phyloP scores from a whole-genome alignment of 345 rosid species.

The Bruguiera parviflora region DNA sequence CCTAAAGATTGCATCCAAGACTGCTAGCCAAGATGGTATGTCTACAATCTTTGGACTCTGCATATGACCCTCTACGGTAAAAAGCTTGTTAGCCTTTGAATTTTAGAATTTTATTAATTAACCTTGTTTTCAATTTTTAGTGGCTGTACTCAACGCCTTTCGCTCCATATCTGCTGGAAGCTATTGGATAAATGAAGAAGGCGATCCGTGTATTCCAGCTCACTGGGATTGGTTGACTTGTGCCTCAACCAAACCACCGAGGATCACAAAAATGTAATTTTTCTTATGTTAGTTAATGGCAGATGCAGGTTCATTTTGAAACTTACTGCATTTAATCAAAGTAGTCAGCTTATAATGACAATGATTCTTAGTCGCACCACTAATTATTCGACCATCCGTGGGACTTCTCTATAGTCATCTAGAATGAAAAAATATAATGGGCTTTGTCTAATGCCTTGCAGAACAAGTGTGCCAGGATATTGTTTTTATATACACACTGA shows the following conservation, averaged over 20 bases:
- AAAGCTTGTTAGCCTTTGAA: no score
- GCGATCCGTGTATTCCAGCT: slow-evolving; percentile 91
- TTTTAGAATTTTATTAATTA: background rate
- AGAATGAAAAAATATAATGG: no score
- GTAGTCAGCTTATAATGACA: no score
- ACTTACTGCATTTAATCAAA: background rate
- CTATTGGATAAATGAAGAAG: slow-evolving; percentile 62
- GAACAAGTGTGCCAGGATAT: background rate
- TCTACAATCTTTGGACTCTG: background rate
- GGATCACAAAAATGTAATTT: slow-evolving; percentile 86
- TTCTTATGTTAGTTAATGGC: slow-evolving; percentile 4
- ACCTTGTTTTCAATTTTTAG: slow-evolving; percentile 38
- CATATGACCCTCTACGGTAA: background rate
- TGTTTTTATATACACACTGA: background rate
- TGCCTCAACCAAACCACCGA: slow-evolving; percentile 60
- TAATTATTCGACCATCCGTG: no score
- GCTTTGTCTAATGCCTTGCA: no score
- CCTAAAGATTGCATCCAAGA: slow-evolving; percentile 59
- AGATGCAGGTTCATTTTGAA: slow-evolving; percentile 11
- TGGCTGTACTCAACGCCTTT: slow-evolving; percentile 53
- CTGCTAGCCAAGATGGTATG: slow-evolving; percentile 65
- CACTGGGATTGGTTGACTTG: slow-evolving; percentile 84
- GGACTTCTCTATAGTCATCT: no score
- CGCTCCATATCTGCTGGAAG: slow-evolving; percentile 46
- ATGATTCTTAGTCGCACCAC: no score